phyloP scores from a whole-genome alignment of 257 asterid genomes.

The Schizonepeta tenuifolia region DNA sequence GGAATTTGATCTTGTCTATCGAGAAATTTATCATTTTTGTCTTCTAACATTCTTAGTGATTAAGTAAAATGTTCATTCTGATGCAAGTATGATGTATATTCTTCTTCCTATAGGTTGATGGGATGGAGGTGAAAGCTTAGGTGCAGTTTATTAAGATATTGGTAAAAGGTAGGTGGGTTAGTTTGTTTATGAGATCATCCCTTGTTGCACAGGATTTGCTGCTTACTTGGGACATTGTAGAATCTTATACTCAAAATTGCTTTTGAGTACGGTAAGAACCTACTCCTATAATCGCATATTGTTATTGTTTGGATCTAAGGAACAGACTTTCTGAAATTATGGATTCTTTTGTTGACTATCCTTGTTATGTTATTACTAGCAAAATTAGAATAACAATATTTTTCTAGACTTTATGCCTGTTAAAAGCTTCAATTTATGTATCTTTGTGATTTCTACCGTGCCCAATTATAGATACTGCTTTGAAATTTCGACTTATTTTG shows the following conservation, averaged over 20 bases:
- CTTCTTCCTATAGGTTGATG: conserved; percentile 11
- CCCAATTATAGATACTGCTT: conserved; percentile 31
- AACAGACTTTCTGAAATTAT: not conserved
- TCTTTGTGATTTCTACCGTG: conserved; percentile 15
- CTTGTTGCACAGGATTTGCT: conserved; percentile 30
- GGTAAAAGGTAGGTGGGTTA: conserved; percentile 38
- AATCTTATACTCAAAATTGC: conserved; percentile 19
- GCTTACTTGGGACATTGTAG: conserved; percentile 21
- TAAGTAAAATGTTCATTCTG: not conserved
- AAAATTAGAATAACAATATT: conserved; percentile 1
- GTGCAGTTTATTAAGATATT: conserved; percentile 18
- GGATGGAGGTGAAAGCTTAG: not conserved
- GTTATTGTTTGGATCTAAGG: not conserved
- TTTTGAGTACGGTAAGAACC: conserved; percentile 12
- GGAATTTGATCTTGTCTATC: conserved; percentile 8
- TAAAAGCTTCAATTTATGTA: conserved; percentile 3
- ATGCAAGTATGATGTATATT: not conserved
- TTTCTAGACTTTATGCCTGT: conserved; percentile 7
- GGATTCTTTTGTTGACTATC: conserved; percentile 3
- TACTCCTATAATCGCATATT: conserved; percentile 16
- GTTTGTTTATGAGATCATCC: conserved; percentile 29
- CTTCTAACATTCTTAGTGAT: conserved; percentile 14
- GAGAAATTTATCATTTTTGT: conserved; percentile 4
- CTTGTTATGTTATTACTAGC: conserved; percentile 11
- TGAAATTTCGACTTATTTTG: conserved; percentile 29